Evolutionary conservation across 2,329 filamentous ascomycete genomes (phyloP), one percentile per base, ranked within the genome.

Genomic region (Podosphaera aphanis): DNA sequence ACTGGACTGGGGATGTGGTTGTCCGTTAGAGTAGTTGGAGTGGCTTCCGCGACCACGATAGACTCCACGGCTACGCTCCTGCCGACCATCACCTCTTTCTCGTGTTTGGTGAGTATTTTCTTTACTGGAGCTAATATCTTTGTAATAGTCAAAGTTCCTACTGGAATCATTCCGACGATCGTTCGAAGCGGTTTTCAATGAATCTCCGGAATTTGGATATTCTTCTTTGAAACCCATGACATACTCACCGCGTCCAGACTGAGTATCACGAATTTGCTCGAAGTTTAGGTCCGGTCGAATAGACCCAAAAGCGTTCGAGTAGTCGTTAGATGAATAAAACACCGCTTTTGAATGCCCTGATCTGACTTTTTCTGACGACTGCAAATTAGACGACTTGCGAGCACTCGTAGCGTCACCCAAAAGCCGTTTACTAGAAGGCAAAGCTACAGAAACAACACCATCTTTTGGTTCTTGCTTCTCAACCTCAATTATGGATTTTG

Each of bases 31-130:
- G 54, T 56, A 59, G 39, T 53, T 55, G 39, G 41, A 52, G 48
- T 63, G 62, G 18, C 56, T 57, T 47, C 61, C 66, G 44, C 68
- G 61, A 37, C 63, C 63, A 48, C 66, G 64, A 45, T 56, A 62
- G 18, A 63, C 63, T 46, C 68, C 68, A 48, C 68, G 64, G 37
- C 59, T 52, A 48, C 62, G 63, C 49, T 61, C 61, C 45, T 62
- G 56, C 42, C 64, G 57, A 19, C 59, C 57, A 44, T 62, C 61
- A 35, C 60, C 60, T 43, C 62, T 58, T 29, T 61, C 60, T 45
- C 59, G 58, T 43, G 50, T 18, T 27, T 57, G 49, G 15, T 56
- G 52, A 31, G 43, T 48, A 37, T 47, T 52, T n/a, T 57, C 54
- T 47, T 55, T 57, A 35, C 29, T 49, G 15, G 51, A 49, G 43